These are phyloP conservation scores for Claviceps sp. DNA, from an alignment of 2,329 filamentous ascomycete species.

Conservation along the genomic window DNA sequence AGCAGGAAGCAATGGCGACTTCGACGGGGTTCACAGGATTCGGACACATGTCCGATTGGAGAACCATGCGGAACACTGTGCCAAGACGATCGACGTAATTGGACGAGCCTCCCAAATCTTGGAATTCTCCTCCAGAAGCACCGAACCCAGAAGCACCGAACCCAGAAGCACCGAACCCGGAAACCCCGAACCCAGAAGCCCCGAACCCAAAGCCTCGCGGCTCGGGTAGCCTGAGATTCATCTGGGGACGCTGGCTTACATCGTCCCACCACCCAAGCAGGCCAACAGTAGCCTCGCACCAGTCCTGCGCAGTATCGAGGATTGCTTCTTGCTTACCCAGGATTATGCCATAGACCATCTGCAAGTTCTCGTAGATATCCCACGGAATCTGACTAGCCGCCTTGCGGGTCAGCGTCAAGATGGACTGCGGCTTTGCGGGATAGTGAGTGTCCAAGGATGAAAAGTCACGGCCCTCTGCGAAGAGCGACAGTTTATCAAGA, in stretches of 20 bases:
- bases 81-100: conserved; percentile 64
- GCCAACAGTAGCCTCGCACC: conserved; percentile 78
- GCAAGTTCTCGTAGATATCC: conserved; percentile 77
- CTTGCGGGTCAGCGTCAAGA: conserved; percentile 57
- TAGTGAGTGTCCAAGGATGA: conserved; percentile 21
- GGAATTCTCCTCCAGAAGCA: conserved; percentile 11
- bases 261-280: conserved; percentile 91
- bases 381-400: conserved; percentile 81
- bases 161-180: conserved; percentile 20
- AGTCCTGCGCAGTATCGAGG: conserved; percentile 67
- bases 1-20: conserved; percentile 66
- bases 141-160: conserved; percentile 17
- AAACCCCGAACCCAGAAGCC: conserved; percentile 16
- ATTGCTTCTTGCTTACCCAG: conserved; percentile 66
- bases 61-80: conserved; percentile 55
- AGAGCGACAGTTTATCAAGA: conserved; percentile 57
- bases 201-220: conserved; percentile 23
- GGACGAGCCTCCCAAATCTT: conserved; percentile 39
- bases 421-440: conserved; percentile 30
- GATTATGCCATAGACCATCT: conserved; percentile 67
- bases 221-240: conserved; percentile 26
- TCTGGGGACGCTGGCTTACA: conserved; percentile 34
- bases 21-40: conserved; percentile 66
- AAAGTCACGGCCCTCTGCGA: conserved; percentile 61
- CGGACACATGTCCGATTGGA: conserved; percentile 59